These are phyloP conservation scores for Microbotryomycetes sp. DNA, from an alignment of 1,284 basidiomycete species.

Conservation along the genomic window DNA sequence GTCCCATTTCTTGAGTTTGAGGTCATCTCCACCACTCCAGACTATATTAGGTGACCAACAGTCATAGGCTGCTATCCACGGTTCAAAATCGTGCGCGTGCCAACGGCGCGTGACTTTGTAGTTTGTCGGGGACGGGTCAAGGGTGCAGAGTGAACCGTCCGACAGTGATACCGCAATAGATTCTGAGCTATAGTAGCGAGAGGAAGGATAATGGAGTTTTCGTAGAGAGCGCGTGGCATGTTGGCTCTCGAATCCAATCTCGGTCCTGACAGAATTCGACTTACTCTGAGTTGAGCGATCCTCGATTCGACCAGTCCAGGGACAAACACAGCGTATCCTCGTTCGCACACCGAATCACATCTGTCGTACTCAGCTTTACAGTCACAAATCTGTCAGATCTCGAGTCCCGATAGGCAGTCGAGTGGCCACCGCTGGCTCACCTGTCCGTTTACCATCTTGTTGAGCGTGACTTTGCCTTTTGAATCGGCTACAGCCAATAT, in stretches of 20 bases:
- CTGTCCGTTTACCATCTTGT: conserved; percentile 48
- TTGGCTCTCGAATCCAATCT: too few relatives aligned
- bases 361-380: too few relatives aligned
- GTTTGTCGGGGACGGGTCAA: conserved; percentile 45
- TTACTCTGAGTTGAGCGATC: conserved; percentile 34
- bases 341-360: conserved; percentile 54
- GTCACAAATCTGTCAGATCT: too few relatives aligned
- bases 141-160: conserved; percentile 59
- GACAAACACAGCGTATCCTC: conserved; percentile 67
- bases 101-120: conserved; percentile 54
- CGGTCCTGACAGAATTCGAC: too few relatives aligned
- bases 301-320: conserved; percentile 75
- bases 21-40: conserved; percentile 94
- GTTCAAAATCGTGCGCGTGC: conserved; percentile 87
- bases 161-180: conserved; percentile 68
- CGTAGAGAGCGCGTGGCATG: neutral
- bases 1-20: conserved; percentile 88
- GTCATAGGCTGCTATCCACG: conserved; percentile 90
- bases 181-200: conserved; percentile 6
- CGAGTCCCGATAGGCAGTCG: too few relatives aligned
- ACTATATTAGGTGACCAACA: conserved; percentile 68
- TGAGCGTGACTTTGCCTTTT: conserved; percentile 64
- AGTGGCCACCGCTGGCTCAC: conserved; percentile 48
- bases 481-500: conserved; percentile 68
- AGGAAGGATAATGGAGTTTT: neutral